Base-by-base conservation (phyloP, 768 basidiomycete genomes). In the Leucocoprinus birnbaumii region DNA sequence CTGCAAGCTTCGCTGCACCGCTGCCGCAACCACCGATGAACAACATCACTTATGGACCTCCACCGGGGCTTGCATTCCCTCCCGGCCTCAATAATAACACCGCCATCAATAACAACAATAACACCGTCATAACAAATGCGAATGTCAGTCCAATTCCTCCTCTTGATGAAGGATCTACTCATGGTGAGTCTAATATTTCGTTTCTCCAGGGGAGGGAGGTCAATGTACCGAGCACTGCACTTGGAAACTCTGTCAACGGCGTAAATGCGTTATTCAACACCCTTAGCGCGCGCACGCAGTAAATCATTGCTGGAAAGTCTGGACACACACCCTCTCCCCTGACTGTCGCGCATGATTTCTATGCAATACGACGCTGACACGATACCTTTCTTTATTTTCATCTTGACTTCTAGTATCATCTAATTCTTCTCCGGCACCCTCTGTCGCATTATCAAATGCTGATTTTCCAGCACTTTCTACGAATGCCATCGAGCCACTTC, bases 181-280 rank as follows among this genome's bases (percentile, higher is more conserved):
- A 85, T 74, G 83, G 89, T 90, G 85, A 90, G 89, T 85, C 63
- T 61, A 67, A 73, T 74, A 75, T 66, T 56, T 62, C 69, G 67
- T 71, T 73, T 67, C 70, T 71, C 72, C 68, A 82, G 85, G 86
- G 86, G 87, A 87, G 85, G 88, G 86, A 82, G 86, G 86, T 78
- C 85, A 83, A 80, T 80, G 85, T 91, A 89, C 87, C 89, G 80
- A 90, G 87, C 74, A 72, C 86, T 86, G 84, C 88, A 77, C 87
- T 87, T 87, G 86, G 85, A 86, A 85, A 81, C 74, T 82, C 75
- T 82, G 82, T 73, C 77, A 84, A 80, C 85, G 80, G 68, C 80
- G 79, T 75, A 89, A 77, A 89, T 75, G 60, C 65, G 72, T 71
- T 72, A 61, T 70, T 70, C 66, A 68, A 70, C 68, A 63, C 68